Evolutionary conservation across 2,329 filamentous ascomycete genomes (phyloP).

Genomic region (Endoconidiophora laricicola): DNA sequence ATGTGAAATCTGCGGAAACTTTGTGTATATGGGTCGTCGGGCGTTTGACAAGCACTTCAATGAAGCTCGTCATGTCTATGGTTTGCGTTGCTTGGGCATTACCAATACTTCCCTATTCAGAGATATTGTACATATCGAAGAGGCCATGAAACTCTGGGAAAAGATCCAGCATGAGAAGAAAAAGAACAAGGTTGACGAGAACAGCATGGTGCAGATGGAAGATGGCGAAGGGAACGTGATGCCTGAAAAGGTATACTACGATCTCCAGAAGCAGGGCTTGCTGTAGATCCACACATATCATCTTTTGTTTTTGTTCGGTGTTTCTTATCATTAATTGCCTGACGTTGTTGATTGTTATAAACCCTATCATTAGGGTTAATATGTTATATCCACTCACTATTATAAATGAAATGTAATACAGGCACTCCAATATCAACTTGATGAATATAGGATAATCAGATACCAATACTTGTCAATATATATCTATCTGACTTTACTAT

Average conservation of each 20-base stretch:
- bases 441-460: too few relatives aligned
- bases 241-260: constrained; percentile 96
- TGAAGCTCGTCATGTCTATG: constrained; percentile 82
- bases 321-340: too few relatives aligned
- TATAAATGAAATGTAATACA: too few relatives aligned
- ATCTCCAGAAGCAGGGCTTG: constrained; percentile 82
- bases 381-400: too few relatives aligned
- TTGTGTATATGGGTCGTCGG: constrained; percentile 92
- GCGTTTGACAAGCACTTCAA: constrained; percentile 99
- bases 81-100: constrained; percentile 84
- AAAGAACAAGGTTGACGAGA: constrained; percentile 56
- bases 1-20: constrained; percentile 95
- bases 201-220: constrained; percentile 94
- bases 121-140: constrained; percentile 83
- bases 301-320: too few relatives aligned
- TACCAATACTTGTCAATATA: too few relatives aligned
- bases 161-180: constrained; percentile 81
- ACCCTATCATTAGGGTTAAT: constrained; percentile 10
- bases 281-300: constrained; percentile 30
- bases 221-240: constrained; percentile 95
- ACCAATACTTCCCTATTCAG: constrained; percentile 81
- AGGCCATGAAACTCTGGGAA: constrained; percentile 78
- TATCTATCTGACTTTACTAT: too few relatives aligned
- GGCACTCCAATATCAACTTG: too few relatives aligned
- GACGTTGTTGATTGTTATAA: background rate